Evolutionary conservation across 2,329 filamentous ascomycete genomes (phyloP), one percentile per base, ranked within the genome.

Genomic region (Hirsutella thompsonii): DNA sequence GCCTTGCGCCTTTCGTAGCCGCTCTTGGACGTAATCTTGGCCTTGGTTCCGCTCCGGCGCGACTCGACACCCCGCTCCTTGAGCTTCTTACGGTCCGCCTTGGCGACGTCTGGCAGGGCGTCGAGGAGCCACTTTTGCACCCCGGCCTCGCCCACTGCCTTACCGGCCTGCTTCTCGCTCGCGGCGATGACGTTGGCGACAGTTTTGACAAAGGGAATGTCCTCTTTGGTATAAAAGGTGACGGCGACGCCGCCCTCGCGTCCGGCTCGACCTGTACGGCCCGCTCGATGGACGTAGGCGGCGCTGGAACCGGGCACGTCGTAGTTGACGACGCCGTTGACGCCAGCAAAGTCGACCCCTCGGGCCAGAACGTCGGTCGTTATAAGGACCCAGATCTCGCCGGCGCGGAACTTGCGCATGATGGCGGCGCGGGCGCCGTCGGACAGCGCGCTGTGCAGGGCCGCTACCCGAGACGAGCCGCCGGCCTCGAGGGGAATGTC

Each of bases 301-400:
- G 89, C 90, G 5, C 83, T 83, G 0, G 84, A 89, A n/a, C 81
- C 86, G 0, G 92, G 92, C 8, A 95, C 87, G 59, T 98, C 92
- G 63, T 95, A 98, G 63, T 96, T 98, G 39, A 98, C 84, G 0
- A 98, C 89, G 36, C 89, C 88, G 54, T 95, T 95, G 47, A 98
- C 81, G 38, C 92, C 92, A 8, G 84, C 79, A 65, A 98, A 95
- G 61, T 98, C 92, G 33, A 98, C 81, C 18, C 92, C 92, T 28
- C 92, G 83, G 14, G 89, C 83, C 10, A 98, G 70, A 8, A 98
- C 75, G 56, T 98, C 92, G 0, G 92, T 98, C 0, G 92, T 96
- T 57, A 98, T 92, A 29, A 98, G 72, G 6, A 96, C 79, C 92
- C 92, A 98, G 46, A 96, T 81, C 56, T 96, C 88, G 48, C 89